Evolutionary conservation across 2,329 filamentous ascomycete species (phyloP).

Genomic region (Diaporthe batatas): DNA sequence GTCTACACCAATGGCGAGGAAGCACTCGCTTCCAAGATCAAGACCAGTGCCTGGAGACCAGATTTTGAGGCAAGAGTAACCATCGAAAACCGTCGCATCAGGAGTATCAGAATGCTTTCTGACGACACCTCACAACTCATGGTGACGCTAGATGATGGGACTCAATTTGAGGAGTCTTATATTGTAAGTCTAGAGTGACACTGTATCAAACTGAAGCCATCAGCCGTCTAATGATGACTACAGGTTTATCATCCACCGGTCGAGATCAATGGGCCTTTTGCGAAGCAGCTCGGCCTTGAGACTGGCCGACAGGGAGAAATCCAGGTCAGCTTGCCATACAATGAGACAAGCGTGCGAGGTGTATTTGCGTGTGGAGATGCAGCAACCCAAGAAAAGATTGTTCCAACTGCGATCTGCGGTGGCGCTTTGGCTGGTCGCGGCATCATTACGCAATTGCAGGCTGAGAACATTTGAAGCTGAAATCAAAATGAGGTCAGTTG

Average conservation of each 20-base stretch:
- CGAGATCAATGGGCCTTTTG: constrained; percentile 36
- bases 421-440: constrained; percentile 33
- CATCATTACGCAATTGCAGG: constrained; percentile 34
- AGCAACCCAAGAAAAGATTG: constrained; percentile 15
- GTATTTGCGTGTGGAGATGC: constrained; percentile 41
- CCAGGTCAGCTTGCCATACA: constrained; percentile 28
- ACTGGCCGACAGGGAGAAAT: constrained; percentile 35
- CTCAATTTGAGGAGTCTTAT: constrained; percentile 32
- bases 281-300: constrained; percentile 29
- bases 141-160: constrained; percentile 40
- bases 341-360: constrained; percentile 38
- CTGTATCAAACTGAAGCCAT: too few relatives aligned
- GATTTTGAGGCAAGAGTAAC: constrained; percentile 34
- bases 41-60: constrained; percentile 9
- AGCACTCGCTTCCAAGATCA: not conserved
- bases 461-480: constrained; percentile 27
- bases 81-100: constrained; percentile 37
- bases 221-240: not conserved
- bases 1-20: constrained; percentile 41
- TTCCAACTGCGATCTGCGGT: constrained; percentile 36
- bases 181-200: constrained; percentile 9
- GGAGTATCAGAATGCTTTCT: constrained; percentile 34
- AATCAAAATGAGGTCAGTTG: not conserved
- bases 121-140: constrained; percentile 33
- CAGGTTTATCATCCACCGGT: constrained; percentile 22